Base-by-base conservation (phyloP, 192 early-diverging fungal species). In the Coemansia sp. region DNA sequence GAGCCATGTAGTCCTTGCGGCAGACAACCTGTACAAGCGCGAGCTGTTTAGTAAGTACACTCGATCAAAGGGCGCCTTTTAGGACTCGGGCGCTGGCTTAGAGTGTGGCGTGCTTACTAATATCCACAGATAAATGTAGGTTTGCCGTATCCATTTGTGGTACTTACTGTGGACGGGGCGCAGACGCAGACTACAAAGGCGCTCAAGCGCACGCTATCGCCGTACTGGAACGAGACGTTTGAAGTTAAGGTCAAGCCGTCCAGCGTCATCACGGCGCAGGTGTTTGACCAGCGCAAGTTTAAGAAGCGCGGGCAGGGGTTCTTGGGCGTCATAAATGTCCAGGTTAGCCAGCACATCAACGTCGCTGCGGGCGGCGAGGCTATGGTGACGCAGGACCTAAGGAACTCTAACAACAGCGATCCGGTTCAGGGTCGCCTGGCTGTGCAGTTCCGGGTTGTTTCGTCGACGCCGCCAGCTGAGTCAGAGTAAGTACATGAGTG, bases 211-310 rank as follows among this genome's bases (percentile, higher is more conserved):
- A 96, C 93, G 9, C 78, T 97, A 38, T 95, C 94, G 66, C 97
- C 97, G 33, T 94, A 95, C 79, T 99, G 97, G 96, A 97, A 96
- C 73, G 92, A 96, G 82, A 87, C 70, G 34, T 84, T 84, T 42
- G 59, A 65, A 20, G 73, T 84, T 31, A n/a, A 71, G 51, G 83
- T 69, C 64, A 76, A 77, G 57, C 69, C 83, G 14, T 56, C 68
- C 13, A 92, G 90, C 67, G 87, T 93, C 14, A 84, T 98, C 59
- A 91, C 94, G 3, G 89, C 96, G 61, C 96, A 98, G 84, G 90
- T 98, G 34, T 98, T 98, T 86, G 96, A 98, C 83, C 95, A 98
- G 83, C 89, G 91, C 72, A 96, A 95, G 70, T 98, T 94, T 77
- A 95, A 96, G 74, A 94, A 88, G 84, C 91, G 87, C 67, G 91